Evolutionary conservation across 169 alveolate species (phyloP), one percentile per base, ranked within the genome.

Genomic region (Cryptosporidium canis): DNA sequence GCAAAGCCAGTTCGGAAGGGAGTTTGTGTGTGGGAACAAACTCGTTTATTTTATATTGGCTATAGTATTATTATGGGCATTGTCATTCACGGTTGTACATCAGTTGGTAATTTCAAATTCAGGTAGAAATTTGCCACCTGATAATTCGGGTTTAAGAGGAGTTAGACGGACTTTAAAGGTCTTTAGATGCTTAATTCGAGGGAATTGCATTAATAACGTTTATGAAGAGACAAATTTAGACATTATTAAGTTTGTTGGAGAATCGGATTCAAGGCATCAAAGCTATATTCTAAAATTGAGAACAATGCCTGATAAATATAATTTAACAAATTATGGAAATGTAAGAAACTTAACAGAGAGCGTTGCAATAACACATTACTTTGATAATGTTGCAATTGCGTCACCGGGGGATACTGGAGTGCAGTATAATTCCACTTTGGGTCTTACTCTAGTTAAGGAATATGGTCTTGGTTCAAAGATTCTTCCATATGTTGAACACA

Each of bases 401-500:
- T 41, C 68, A 1, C 35, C 58, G 4, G 11, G 5, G 27, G 87
- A 61, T 39, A 55, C 70, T 39, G 70, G 70, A 7, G 44, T 77
- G 3, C 65, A 77, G 33, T 77, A 77, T 21, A 56, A 77, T 33
- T 55, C 87, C 18, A 16, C n/a, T 43, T 27, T 61, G n/a, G 87
- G 87, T 9, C 55, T 77, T 39, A 7, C 31, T 24, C 39, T 77
- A 21, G 35, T 77, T 14, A 77, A 61, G 14, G 27, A 24, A 58
- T 77, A 77, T 58, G 87, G 66, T 1, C 77, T 61, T 41, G 87
- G 87, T 16, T 24, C 35, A 14, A 77, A 77, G 27, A n/a, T 29
- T 14, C 77, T 77, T 16, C 87, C 87, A 58, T 77, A 77, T 56
- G 65, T 77, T 77, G 87, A 61, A 29, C 63, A 77, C 39, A 61